These are phyloP conservation scores for Uncinocarpus reesii DNA, from an alignment of 2,329 filamentous ascomycete species.

Conservation along the genomic window DNA sequence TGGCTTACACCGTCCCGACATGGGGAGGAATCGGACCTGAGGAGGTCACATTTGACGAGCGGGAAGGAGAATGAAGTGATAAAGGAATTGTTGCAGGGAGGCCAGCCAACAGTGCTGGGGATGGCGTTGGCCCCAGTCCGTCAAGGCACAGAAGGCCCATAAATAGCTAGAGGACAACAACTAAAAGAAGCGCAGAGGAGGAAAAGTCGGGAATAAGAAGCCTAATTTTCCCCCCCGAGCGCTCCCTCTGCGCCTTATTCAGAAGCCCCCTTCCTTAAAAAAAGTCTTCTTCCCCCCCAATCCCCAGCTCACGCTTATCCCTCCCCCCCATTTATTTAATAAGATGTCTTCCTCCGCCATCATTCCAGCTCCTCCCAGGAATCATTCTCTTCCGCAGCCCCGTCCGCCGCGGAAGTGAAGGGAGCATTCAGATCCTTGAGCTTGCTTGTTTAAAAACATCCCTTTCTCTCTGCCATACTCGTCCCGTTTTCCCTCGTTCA, in stretches of 20 bases:
- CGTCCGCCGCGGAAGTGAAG: conserved; percentile 39
- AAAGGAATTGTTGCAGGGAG: no score
- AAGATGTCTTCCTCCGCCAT: conserved; percentile 31
- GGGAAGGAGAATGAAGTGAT: no score
- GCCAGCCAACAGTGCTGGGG: neutral
- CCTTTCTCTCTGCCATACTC: neutral
- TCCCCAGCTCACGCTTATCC: conserved; percentile 13
- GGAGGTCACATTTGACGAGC: no score
- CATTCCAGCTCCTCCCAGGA: conserved; percentile 25
- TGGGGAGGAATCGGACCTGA: neutral
- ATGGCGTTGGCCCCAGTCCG: neutral
- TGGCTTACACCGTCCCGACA: neutral
- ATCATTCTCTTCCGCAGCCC: conserved; percentile 26
- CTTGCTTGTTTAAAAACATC: neutral
- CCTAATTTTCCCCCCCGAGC: conserved; percentile 1
- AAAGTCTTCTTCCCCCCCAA: conserved; percentile 1
- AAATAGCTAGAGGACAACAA: neutral
- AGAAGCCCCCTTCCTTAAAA: neutral
- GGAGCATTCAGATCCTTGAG: conserved; percentile 18
- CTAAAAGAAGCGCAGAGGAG: neutral
- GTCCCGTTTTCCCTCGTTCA: neutral
- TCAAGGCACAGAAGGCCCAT: neutral
- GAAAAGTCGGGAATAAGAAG: conserved; percentile 11
- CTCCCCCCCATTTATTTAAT: conserved; percentile 17
- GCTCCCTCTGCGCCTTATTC: neutral